Conservation (phyloP, 2,329 filamentous ascomycete genomes). For the Hirsutella minnesotensis region DNA sequence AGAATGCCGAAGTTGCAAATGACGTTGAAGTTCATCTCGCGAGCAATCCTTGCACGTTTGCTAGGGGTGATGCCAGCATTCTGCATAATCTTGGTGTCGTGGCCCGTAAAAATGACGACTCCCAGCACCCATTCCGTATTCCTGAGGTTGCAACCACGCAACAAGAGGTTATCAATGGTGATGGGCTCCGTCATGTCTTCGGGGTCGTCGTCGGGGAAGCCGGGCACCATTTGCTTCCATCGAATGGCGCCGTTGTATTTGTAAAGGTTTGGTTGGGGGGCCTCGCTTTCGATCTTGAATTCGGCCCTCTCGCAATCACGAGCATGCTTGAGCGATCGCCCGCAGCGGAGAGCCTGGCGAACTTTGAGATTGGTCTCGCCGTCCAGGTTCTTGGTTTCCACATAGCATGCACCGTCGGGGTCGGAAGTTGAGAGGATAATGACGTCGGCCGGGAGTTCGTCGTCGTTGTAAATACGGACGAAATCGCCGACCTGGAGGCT, state of each 20-base stretch:
- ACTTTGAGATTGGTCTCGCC: conserved; percentile 97
- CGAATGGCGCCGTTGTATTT: conserved; percentile 83
- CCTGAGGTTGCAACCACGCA: conserved; percentile 83
- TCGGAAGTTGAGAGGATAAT: conserved; percentile 90
- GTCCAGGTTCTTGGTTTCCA: conserved; percentile 96
- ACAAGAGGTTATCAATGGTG: conserved; percentile 85
- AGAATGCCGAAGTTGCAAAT: conserved; percentile 92
- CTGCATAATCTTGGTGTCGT: conserved; percentile 98
- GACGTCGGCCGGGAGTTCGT: conserved; percentile 88
- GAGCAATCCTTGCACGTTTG: conserved; percentile 82
- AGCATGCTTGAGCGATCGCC: conserved; percentile 72
- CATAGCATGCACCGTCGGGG: conserved; percentile 85
- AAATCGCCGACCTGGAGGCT: conserved; percentile 92
- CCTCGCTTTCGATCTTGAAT: conserved; percentile 82
- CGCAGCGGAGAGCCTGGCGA: conserved; percentile 78
- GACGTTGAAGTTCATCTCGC: conserved; percentile 94
- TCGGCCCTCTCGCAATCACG: conserved; percentile 83
- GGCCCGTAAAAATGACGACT: conserved; percentile 85
- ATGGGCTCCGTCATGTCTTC: conserved; percentile 85
- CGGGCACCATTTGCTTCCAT: conserved; percentile 66
- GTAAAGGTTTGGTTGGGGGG: conserved; percentile 87
- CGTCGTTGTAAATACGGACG: conserved; percentile 89
- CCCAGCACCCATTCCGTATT: conserved; percentile 96
- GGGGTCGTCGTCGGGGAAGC: conserved; percentile 47
- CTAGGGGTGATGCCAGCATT: conserved; percentile 92